Evolutionary conservation across 495 filamentous ascomycete species (phyloP).

Genomic region (Geopyxis carbonaria): DNA sequence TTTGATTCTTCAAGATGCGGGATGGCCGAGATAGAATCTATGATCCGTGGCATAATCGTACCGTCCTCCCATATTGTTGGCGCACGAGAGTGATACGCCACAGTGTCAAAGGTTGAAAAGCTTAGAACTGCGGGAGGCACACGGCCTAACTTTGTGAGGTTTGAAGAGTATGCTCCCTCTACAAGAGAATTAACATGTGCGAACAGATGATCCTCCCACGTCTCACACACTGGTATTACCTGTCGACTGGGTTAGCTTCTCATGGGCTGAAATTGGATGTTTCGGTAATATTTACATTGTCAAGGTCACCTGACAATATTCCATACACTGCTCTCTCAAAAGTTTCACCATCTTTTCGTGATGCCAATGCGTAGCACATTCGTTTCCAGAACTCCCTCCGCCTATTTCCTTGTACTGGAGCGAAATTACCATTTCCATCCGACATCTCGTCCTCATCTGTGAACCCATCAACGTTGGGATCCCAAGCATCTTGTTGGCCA

Average conservation of each 20-base stretch:
- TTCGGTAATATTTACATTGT: constrained; percentile 34
- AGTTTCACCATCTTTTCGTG: constrained; percentile 45
- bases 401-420: constrained; percentile 21
- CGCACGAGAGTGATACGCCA: constrained; percentile 16
- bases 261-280: constrained; percentile 1
- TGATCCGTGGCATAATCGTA: constrained; percentile 18
- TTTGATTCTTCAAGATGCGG: constrained; percentile 8
- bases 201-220: constrained; percentile 85
- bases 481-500: constrained; percentile 27
- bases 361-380: constrained; percentile 62
- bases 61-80: constrained; percentile 9
- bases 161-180: constrained; percentile 21
- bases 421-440: constrained; percentile 4
- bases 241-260: constrained; percentile 4
- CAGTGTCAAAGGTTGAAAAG: constrained; percentile 23
- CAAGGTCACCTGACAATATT: constrained; percentile 63
- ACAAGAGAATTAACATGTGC: constrained; percentile 72
- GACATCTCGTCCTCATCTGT: not conserved
- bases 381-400: constrained; percentile 55
- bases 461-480: constrained; percentile 19
- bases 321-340: constrained; percentile 85
- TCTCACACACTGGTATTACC: constrained; percentile 49
- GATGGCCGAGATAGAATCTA: constrained; percentile 16
- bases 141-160: constrained; percentile 9
- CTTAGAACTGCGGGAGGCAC: constrained; percentile 15